Percentiles rank a stretch among this genome's conserved stretches.
phyloP scores from a whole-genome alignment of 169 alveolate species.

The Besnoitia besnoiti region DNA sequence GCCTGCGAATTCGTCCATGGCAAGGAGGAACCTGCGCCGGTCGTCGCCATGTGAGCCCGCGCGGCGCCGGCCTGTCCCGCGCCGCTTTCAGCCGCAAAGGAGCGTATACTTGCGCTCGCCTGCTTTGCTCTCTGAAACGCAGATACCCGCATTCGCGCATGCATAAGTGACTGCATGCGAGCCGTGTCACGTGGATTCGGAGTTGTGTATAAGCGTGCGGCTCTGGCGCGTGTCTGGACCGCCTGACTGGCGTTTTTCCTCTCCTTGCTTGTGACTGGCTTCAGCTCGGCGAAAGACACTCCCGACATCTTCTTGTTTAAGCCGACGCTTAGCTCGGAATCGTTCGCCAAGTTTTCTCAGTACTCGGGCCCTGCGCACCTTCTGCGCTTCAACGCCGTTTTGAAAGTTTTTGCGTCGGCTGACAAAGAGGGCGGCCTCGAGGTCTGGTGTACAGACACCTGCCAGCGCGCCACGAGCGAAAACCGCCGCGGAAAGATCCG shows the following conservation, averaged over 20 bases:
- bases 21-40: constrained; percentile 68
- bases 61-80: neutral
- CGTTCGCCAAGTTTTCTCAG: neutral
- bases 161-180: constrained; percentile 32
- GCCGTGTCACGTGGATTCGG: no score
- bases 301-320: constrained; percentile 44
- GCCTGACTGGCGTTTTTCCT: neutral
- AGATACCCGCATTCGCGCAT: constrained; percentile 22
- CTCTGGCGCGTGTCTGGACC: neutral
- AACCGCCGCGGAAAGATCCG: constrained; percentile 9
- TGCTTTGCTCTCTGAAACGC: no score
- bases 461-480: constrained; percentile 76
- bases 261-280: neutral
- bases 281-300: constrained; percentile 59
- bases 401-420: constrained; percentile 78
- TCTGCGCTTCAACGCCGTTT: constrained; percentile 72
- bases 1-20: constrained; percentile 77
- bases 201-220: neutral
- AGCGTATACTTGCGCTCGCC: no score
- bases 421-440: constrained; percentile 85
- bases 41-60: constrained; percentile 77
- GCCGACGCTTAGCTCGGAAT: constrained; percentile 52
- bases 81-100: no score
- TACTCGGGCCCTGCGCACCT: constrained; percentile 69
- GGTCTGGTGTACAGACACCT: constrained; percentile 80